Base-by-base conservation (phyloP, 2,329 filamentous ascomycete genomes). In the Monilinia polystroma region DNA sequence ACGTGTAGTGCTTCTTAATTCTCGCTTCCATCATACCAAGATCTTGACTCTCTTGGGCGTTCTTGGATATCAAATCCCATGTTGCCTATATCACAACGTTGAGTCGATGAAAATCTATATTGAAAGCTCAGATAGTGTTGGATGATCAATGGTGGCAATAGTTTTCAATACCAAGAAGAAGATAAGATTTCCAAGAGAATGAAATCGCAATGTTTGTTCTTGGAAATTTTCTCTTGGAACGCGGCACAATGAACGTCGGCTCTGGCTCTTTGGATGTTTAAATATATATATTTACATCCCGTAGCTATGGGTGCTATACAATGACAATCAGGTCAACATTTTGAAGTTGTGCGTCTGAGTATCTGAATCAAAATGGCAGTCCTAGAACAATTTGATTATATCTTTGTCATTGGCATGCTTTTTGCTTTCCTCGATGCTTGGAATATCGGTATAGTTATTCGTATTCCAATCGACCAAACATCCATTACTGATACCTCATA, bases 371-470 rank as follows among this genome's bases (percentile, higher is more conserved):
- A 59, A 23, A 59, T 59, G 57, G 57, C 57, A n/a, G 57, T 59
- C 57, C 57, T 59, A 7, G 57, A 59, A 35, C 57, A 59, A 23
- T 59, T 35, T 49, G 57, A 59, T 23, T 59, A 59, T 14, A 35
- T 59, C 29, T 59, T 59, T 59, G 57, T 43, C 43, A 63, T 63
- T 63, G 51, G 59, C 59, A 63, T 43, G 47, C 76, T 85, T 60
- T 85, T 86, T 74, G 82, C 84, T 32, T 80, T 83, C 63, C 80
- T 86, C 26, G 84, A 85, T 76, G 83, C 83, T n/a, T 86, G 82
- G 81, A 86, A 85, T 73, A 85, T 85, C 68, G 84, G 84, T 81
- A 69, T 72, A 68, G 18, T 47, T 49, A 75, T 67, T n/a, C 45
- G 18, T 41, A 20, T 20, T 54, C 11, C 47, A 54, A 4, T 12